Percentiles rank a stretch among this genome's conserved stretches.
phyloP scores from a whole-genome alignment of 768 basidiomycete species.

The Daedaleopsis nitida region DNA sequence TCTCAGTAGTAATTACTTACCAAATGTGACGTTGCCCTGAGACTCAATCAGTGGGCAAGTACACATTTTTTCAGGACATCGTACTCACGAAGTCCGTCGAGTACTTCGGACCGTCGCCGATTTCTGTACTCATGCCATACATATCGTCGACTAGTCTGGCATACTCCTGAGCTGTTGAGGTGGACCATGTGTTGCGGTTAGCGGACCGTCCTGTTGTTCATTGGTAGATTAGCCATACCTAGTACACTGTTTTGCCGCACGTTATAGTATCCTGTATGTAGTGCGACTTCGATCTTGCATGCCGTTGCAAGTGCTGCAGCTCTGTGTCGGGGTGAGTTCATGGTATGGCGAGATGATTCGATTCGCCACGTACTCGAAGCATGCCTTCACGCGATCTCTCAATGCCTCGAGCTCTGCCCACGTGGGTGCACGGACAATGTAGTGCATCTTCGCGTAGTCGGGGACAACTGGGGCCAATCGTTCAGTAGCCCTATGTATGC shows the following conservation, averaged over 20 bases:
- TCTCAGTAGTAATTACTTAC: constrained; percentile 37
- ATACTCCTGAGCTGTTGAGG: constrained; percentile 51
- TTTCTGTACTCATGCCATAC: constrained; percentile 44
- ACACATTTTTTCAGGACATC: neutral
- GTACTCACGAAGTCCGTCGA: constrained; percentile 78
- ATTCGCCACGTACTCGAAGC: constrained; percentile 62
- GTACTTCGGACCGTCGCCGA: constrained; percentile 45
- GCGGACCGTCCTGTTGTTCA: too few species aligned
- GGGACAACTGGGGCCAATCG: constrained; percentile 63
- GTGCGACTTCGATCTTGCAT: constrained; percentile 32
- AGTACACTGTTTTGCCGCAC: constrained; percentile 36
- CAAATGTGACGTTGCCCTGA: constrained; percentile 76
- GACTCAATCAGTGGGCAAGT: constrained; percentile 2
- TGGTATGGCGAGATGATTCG: neutral
- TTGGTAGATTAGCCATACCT: constrained; percentile 14
- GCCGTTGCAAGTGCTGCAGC: constrained; percentile 62
- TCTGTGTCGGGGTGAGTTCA: constrained; percentile 37
- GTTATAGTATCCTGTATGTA: constrained; percentile 32
- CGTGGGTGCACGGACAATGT: constrained; percentile 71
- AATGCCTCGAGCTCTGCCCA: constrained; percentile 55
- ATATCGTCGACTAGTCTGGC: constrained; percentile 44
- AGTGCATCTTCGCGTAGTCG: constrained; percentile 76
- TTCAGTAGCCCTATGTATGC: neutral
- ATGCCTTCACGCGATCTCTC: constrained; percentile 61
- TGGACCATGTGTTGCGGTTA: neutral